Evolutionary conservation across 805 yeast species (phyloP).

Genomic region (Cyberlindnera xylosilytica): DNA sequence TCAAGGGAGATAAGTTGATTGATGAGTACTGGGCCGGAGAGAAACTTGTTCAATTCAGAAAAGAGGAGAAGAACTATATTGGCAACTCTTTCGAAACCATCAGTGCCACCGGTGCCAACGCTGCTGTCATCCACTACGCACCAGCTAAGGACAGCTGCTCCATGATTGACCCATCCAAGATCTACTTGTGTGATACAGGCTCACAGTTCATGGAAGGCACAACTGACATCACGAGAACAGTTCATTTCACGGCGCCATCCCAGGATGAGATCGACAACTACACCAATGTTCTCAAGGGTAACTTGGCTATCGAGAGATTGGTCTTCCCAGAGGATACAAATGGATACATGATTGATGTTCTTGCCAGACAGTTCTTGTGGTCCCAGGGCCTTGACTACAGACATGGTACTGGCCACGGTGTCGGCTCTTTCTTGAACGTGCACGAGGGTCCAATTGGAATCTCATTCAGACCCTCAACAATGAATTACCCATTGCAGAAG

Average conservation of each 20-base stretch:
- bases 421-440: slow-evolving; percentile 87
- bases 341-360: slow-evolving; percentile 72
- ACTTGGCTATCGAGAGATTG: slow-evolving; percentile 77
- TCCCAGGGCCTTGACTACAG: slow-evolving; percentile 78
- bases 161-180: slow-evolving; percentile 59
- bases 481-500: slow-evolving; percentile 48
- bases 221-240: slow-evolving; percentile 90
- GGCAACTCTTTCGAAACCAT: slow-evolving; percentile 77
- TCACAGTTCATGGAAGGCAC: slow-evolving; percentile 93
- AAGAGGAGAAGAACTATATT: slow-evolving; percentile 50
- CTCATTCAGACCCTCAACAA: slow-evolving; percentile 47
- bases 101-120: slow-evolving; percentile 72
- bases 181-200: slow-evolving; percentile 85
- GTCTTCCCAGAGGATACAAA: slow-evolving; percentile 74
- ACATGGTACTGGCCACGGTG: slow-evolving; percentile 98
- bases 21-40: slow-evolving; percentile 67
- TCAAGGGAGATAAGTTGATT: slow-evolving; percentile 37
- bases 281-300: slow-evolving; percentile 88
- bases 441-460: slow-evolving; percentile 95
- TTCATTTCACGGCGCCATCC: slow-evolving; percentile 60
- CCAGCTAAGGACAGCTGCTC: slow-evolving; percentile 60
- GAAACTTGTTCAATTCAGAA: slow-evolving; percentile 54
- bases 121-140: slow-evolving; percentile 72
- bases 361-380: slow-evolving; percentile 85
- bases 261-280: slow-evolving; percentile 61